phyloP scores from a whole-genome alignment of 75 land plant species.

The Sequoia sempervirens region DNA sequence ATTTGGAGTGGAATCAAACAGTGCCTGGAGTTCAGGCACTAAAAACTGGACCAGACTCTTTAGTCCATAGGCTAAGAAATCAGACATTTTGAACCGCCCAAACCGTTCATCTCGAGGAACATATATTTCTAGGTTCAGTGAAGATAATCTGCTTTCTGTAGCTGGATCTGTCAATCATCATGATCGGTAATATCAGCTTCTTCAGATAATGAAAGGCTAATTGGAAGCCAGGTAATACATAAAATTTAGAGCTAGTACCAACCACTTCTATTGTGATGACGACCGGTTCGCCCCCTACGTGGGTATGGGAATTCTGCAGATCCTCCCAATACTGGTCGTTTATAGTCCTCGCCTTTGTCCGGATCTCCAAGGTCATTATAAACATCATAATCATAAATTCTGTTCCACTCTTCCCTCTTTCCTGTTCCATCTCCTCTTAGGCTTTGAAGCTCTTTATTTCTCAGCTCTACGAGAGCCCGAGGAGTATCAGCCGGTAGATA shows the following conservation, averaged over 20 bases:
- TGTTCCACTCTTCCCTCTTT: conserved; percentile 31
- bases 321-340: conserved; percentile 43
- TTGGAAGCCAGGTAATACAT: neutral
- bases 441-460: conserved; percentile 30
- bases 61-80: conserved; percentile 17
- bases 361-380: conserved; percentile 57
- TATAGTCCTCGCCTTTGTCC: conserved; percentile 18
- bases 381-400: conserved; percentile 49
- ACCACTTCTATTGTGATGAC: conserved; percentile 38
- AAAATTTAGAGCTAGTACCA: neutral
- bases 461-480: conserved; percentile 18
- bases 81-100: conserved; percentile 19
- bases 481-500: conserved; percentile 43
- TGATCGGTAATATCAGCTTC: neutral
- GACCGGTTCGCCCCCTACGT: conserved; percentile 48
- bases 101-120: conserved; percentile 29
- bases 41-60: conserved; percentile 6
- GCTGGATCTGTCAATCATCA: conserved; percentile 14
- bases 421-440: conserved; percentile 40
- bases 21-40: neutral
- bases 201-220: neutral
- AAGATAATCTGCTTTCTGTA: conserved; percentile 11
- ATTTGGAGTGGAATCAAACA: neutral
- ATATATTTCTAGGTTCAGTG: conserved; percentile 9
- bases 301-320: conserved; percentile 42